These are phyloP conservation scores for Alternaria sp. DNA, from an alignment of 2,329 filamentous ascomycete species.

Conservation along the genomic window DNA sequence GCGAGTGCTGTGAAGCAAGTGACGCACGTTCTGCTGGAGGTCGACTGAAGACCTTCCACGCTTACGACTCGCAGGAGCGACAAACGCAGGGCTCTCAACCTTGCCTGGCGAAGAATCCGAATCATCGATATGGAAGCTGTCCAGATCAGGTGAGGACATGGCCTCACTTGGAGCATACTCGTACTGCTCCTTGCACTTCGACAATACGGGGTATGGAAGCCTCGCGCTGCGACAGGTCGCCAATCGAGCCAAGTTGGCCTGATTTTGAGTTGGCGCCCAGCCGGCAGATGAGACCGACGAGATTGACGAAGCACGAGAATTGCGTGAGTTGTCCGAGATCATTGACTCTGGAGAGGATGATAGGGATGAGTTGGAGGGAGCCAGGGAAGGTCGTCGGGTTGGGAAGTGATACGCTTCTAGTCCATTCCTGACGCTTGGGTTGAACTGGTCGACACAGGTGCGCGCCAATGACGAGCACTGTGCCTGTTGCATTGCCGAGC, in stretches of 20 bases:
- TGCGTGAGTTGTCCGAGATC: constrained; percentile 67
- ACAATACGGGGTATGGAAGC: constrained; percentile 52
- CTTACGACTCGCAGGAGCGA: constrained; percentile 57
- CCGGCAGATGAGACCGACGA: constrained; percentile 61
- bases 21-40: constrained; percentile 72
- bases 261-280: constrained; percentile 62
- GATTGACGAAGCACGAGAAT: constrained; percentile 64
- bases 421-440: constrained; percentile 51
- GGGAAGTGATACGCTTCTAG: constrained; percentile 58
- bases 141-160: constrained; percentile 51
- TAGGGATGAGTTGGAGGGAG: constrained; percentile 61
- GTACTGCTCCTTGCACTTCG: constrained; percentile 49
- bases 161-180: constrained; percentile 48
- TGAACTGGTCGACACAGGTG: constrained; percentile 63
- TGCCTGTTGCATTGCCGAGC: constrained; percentile 66
- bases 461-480: constrained; percentile 65
- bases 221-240: constrained; percentile 62
- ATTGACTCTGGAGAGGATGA: constrained; percentile 70
- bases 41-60: constrained; percentile 70
- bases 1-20: constrained; percentile 61
- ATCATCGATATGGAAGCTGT: constrained; percentile 62
- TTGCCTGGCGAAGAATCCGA: constrained; percentile 40
- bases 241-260: constrained; percentile 59
- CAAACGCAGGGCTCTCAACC: constrained; percentile 39
- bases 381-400: constrained; percentile 58